phyloP scores from a whole-genome alignment of 768 basidiomycete genomes.

The Termitomyces bulborhizus region DNA sequence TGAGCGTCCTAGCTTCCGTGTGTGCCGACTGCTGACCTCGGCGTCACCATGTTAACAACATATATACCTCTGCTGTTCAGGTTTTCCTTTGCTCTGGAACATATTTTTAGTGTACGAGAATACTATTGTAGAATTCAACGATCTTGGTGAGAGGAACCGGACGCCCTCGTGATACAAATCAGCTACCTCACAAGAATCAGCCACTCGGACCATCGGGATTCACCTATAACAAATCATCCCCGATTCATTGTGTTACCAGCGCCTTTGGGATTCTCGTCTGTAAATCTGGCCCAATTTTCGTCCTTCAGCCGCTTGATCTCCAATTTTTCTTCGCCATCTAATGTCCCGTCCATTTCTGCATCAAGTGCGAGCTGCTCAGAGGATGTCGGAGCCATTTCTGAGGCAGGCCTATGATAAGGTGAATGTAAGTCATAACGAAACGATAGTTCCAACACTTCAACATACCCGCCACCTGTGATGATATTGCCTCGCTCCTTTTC shows the following conservation, averaged over 20 bases:
- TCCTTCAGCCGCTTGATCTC: constrained; percentile 81
- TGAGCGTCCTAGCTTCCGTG: constrained; percentile 26
- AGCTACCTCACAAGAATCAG: not conserved
- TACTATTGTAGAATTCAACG: constrained; percentile 7
- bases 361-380: constrained; percentile 75
- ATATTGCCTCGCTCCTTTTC: constrained; percentile 83
- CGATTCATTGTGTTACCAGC: constrained; percentile 98
- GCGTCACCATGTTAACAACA: constrained; percentile 12
- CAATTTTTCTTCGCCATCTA: constrained; percentile 54
- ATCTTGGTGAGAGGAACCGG: not conserved
- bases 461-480: constrained; percentile 83
- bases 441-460: not conserved
- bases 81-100: constrained; percentile 7
- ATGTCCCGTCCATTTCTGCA: constrained; percentile 80
- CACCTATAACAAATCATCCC: constrained; percentile 41
- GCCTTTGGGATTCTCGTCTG: constrained; percentile 80
- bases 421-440: constrained; percentile 5
- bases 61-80: constrained; percentile 15
- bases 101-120: constrained; percentile 18
- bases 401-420: constrained; percentile 46
- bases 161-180: not conserved
- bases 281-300: constrained; percentile 88
- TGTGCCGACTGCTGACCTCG: constrained; percentile 9
- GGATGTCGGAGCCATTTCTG: constrained; percentile 59
- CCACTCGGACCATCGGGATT: not conserved